phyloP scores from a whole-genome alignment of 169 alveolate species.

The Plasmodium malariae region DNA sequence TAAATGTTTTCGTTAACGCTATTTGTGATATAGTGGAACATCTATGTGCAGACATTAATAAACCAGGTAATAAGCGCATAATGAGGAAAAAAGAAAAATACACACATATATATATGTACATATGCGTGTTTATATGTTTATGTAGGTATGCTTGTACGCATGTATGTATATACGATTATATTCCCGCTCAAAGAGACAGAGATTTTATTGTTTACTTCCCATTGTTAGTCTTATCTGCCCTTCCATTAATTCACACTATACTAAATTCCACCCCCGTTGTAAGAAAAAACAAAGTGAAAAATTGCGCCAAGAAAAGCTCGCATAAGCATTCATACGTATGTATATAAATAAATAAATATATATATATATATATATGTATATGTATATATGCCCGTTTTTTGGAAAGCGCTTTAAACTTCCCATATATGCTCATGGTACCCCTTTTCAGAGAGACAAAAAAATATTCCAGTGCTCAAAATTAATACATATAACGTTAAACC shows the following conservation, averaged over 20 bases:
- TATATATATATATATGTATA: not conserved
- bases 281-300: conserved; percentile 11
- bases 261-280: conserved; percentile 45
- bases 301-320: no score
- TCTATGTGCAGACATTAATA: conserved; percentile 23
- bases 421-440: not conserved
- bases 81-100: conserved; percentile 1
- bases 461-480: conserved; percentile 55
- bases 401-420: not conserved
- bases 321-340: not conserved
- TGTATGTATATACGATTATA: no score
- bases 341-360: conserved; percentile 4
- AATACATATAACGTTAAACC: conserved; percentile 50
- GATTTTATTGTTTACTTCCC: conserved; percentile 1
- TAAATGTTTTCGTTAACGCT: conserved; percentile 56
- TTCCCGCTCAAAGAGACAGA: not conserved
- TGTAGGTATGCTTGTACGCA: no score
- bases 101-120: not conserved
- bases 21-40: conserved; percentile 63
- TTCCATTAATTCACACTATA: conserved; percentile 69
- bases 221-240: conserved; percentile 51
- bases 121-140: no score
- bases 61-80: conserved; percentile 38
- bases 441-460: conserved; percentile 71
- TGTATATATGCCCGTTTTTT: not conserved